These are phyloP conservation scores for Vitis hybrid DNA, from an alignment of 177 flowering plant genomes.

Conservation along the genomic window DNA sequence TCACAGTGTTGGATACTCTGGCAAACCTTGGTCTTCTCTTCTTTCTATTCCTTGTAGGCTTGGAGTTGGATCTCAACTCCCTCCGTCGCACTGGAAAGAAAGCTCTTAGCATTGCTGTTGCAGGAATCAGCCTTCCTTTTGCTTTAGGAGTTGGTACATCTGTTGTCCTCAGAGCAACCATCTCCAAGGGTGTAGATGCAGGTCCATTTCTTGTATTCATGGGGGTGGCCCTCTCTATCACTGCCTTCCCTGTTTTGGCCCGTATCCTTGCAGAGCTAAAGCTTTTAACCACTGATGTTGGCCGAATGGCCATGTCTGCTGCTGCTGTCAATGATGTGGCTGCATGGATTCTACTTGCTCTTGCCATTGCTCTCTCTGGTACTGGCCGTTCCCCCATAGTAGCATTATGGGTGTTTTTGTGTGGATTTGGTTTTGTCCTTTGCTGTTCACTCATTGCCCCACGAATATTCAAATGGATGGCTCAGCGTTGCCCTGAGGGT, in stretches of 20 bases:
- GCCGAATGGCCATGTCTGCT: constrained; percentile 66
- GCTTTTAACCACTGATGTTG: constrained; percentile 72
- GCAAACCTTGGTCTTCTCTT: constrained; percentile 21
- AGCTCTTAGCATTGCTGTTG: constrained; percentile 11
- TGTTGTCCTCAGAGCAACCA: constrained; percentile 22
- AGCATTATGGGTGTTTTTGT: constrained; percentile 42
- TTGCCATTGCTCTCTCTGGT: constrained; percentile 70
- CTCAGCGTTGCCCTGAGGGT: constrained; percentile 25
- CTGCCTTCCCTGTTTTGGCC: constrained; percentile 79
- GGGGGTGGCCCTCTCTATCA: constrained; percentile 80
- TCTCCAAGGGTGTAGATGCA: constrained; percentile 31
- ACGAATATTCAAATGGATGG: constrained; percentile 33
- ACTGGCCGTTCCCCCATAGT: constrained; percentile 27
- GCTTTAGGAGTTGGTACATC: constrained; percentile 11
- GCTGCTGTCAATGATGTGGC: constrained; percentile 69
- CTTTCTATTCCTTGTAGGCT: constrained; percentile 18
- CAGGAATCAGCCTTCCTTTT: constrained; percentile 18
- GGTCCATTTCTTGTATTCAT: constrained; percentile 51
- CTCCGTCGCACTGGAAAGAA: constrained; percentile 15
- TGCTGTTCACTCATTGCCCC: constrained; percentile 8
- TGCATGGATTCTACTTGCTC: constrained; percentile 80
- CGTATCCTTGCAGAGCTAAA: constrained; percentile 79
- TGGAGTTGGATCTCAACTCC: constrained; percentile 16
- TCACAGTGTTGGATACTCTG: constrained; percentile 18
- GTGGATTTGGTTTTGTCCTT: constrained; percentile 29